A percentile compares a stretch with the other conserved stretches of the same genome.
phyloP scores from a whole-genome alignment of 2,329 filamentous ascomycete genomes.

The Purpureocillium takamizusanense region DNA sequence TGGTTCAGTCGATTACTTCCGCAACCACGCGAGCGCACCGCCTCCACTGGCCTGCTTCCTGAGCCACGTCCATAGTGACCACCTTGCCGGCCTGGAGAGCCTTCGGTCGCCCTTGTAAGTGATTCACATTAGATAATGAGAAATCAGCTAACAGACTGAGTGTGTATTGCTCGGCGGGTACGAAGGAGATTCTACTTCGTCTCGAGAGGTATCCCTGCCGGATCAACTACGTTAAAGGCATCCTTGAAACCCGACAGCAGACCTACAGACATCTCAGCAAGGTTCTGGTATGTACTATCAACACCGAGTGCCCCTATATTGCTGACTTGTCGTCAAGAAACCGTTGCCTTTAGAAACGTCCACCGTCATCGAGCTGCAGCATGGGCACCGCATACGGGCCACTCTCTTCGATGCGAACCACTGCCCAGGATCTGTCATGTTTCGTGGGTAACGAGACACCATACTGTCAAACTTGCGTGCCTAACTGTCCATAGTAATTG shows the following conservation, averaged over 20 bases:
- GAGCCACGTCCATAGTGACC: slow-evolving; percentile 88
- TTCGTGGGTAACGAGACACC: slow-evolving; percentile 47
- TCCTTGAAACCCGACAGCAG: slow-evolving; percentile 64
- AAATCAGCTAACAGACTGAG: slow-evolving; percentile 17
- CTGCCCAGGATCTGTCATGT: slow-evolving; percentile 86
- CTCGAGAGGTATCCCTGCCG: slow-evolving; percentile 73
- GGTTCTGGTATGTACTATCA: slow-evolving; percentile 42
- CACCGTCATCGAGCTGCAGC: slow-evolving; percentile 64
- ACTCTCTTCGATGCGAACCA: slow-evolving; percentile 90
- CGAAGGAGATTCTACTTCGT: slow-evolving; percentile 68
- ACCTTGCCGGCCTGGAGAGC: slow-evolving; percentile 70
- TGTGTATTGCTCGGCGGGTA: slow-evolving; percentile 83
- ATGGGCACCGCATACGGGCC: slow-evolving; percentile 61
- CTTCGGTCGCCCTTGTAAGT: slow-evolving; percentile 63
- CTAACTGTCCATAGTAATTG: slow-evolving; percentile 50
- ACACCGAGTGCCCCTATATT: not conserved
- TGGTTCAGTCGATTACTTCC: slow-evolving; percentile 71
- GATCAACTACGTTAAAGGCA: slow-evolving; percentile 70
- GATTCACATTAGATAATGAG: not conserved
- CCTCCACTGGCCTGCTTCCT: slow-evolving; percentile 78
- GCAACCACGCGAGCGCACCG: slow-evolving; percentile 38
- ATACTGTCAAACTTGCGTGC: not conserved
- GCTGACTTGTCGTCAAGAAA: slow-evolving; percentile 38
- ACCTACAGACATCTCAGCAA: slow-evolving; percentile 69
- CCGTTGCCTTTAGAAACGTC: slow-evolving; percentile 76